Base-by-base conservation (phyloP, 192 early-diverging fungal genomes). In the Podila epicladia region DNA sequence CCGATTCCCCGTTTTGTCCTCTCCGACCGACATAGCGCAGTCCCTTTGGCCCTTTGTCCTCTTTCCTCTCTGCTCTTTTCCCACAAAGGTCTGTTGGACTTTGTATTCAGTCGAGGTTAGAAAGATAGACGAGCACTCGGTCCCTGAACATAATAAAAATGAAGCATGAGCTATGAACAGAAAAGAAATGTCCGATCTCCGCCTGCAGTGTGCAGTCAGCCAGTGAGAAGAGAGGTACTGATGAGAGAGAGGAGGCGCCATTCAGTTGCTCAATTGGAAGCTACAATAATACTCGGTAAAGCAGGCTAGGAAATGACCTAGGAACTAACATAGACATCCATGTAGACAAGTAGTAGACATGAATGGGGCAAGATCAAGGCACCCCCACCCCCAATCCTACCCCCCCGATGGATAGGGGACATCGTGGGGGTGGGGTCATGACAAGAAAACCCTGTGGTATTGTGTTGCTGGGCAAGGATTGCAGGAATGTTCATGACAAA, bases 31-130 rank as follows among this genome's bases (percentile, higher is more conserved):
- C 13, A 59, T 29, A 38, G 41, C 22, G 41, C 35, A 38, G 35
- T 33, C 62, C 62, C 62, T 64, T 64, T 45, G 62, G 62, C 62
- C 62, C 26, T n/a, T 22, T 64, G 35, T 61, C 60, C 19, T 28
- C 60, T n/a, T 45, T 15, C 41, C 13, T 45, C 41, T 41, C 7
- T 41, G 3, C 38, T 0, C 38, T 45, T 45, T 17, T 45, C 15
- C 41, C 41, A 45, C 41, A 45, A 45, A 45, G 41, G 41, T 17
- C 41, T 11, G 41, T 45, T 45, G 12, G 41, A 45, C 41, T 45
- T 45, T 15, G 35, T 37, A 37, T 37, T 37, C 35, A 37, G 58
- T 31, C 26, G 9, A 59, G 28, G 15, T 9, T 29, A 32, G 22
- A 15, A 5, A 26, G 58, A 15, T 5, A 15, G 58, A 45, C 41